Percentiles rank a stretch among this genome's conserved stretches.
Evolutionary conservation across 495 filamentous ascomycete genomes (phyloP).

Genomic region (Penicillium salamii): DNA sequence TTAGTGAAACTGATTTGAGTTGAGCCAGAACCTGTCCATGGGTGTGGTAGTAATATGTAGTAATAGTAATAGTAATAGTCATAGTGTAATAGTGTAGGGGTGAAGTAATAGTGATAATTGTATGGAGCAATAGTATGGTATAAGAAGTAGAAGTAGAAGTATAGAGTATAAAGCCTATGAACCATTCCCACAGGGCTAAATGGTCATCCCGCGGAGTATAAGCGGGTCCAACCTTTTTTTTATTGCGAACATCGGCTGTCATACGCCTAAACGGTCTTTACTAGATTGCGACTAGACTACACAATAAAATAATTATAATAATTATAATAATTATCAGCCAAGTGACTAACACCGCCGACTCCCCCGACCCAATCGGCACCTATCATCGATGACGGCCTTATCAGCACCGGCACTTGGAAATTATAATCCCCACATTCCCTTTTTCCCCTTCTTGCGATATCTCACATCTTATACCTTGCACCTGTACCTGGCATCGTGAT

Average conservation of each 20-base stretch:
- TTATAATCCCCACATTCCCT: conserved; percentile 16
- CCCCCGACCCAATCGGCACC: conserved; percentile 23
- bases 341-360: conserved; percentile 23
- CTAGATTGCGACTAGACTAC: background rate
- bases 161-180: too few species aligned
- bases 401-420: conserved; percentile 5
- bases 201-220: background rate
- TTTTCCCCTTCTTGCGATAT: background rate
- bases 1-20: background rate
- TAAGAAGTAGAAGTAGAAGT: too few species aligned
- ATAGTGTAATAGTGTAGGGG: too few species aligned
- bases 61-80: too few species aligned
- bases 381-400: conserved; percentile 16
- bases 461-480: background rate
- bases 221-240: background rate
- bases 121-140: background rate
- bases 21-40: too few species aligned
- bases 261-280: too few species aligned
- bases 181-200: background rate
- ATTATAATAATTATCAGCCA: conserved; percentile 10
- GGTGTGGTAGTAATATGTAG: too few species aligned
- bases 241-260: background rate
- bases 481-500: too few species aligned
- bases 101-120: background rate
- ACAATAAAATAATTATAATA: background rate